Base-by-base conservation (phyloP, 164 flowering plant genomes). In the Dillenia suffruticosa region DNA sequence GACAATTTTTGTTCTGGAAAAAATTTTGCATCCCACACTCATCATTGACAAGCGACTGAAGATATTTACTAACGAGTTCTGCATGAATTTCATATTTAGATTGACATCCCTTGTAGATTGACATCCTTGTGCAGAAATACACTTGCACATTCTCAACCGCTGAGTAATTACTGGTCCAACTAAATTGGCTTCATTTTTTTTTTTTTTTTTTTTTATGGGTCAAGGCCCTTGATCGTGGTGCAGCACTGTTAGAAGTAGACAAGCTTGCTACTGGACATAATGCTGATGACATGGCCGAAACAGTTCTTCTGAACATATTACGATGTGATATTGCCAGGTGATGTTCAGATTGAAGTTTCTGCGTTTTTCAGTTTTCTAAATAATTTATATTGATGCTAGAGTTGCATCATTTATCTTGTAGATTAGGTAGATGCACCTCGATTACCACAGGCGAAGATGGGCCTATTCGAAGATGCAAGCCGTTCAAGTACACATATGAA, bases 291-390 rank as follows among this genome's bases (percentile, higher is more conserved):
- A 88, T 94, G 60, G 97, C 99, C 50, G 99, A 94, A 82, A 94
- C 99, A 15, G 88, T 94, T 68, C 87, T 94, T 10, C 63, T 94
- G 56, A 94, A 94, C 76, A 91, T 94, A 58, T 82, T 94, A 65
- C 82, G 99, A 44, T 97, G 99, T 63, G 99, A 94, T 75, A 92
- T 94, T 73, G 99, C 99, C 45, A 86, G 98, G 98, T 94, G 76
- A 54, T n/a, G 10, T 10, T 63, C 24, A 54, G 17, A 53, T 45
- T 49, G 9, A 12, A 46, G 9, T 11, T 70, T 24, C 16, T 56
- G 15, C 60, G 9, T 46, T 43, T 50, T 46, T 66, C 15, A 17
- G 26, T 0, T 67, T 51, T 71, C 52, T 53, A 32, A 32, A 32
- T 32, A 32, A 32, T 32, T 5, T 32, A 32, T 32, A 32, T 7